Evolutionary conservation across 768 basidiomycete genomes (phyloP), one percentile per base, ranked within the genome.

Genomic region (Cystofilobasidium bisporidii): DNA sequence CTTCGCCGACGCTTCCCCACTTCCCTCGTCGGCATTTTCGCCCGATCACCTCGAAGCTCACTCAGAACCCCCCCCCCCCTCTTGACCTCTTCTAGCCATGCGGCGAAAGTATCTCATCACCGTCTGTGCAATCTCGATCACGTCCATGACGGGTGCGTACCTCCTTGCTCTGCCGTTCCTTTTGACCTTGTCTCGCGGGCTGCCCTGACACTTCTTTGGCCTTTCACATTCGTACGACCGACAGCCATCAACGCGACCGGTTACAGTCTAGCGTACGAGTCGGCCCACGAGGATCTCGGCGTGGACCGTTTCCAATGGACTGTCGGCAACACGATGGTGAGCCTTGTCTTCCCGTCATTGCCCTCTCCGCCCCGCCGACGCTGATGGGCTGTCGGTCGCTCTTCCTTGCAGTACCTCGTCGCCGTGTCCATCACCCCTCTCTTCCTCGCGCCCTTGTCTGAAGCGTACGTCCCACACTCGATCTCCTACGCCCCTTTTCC

Each of bases 391-490:
- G 14, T 72, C 61, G 57, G 28, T 71, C 20, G 28, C 71, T 32
- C 64, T 61, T 17, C 30, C 36, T 22, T 36, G 24, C 56, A 61
- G 20, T 64, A 69, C 18, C 65, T 76, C 55, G 32, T 75, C 15
- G 67, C 67, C 12, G 73, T 75, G 41, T 61, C 72, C 17, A 72
- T 75, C 40, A 72, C 74, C 3, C 76, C 76, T 17, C 64, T 76
- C 47, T 64, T 72, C 0, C 67, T 76, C 22, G 76, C 74, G 15
- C 74, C 74, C 8, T 45, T 73, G 0, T 71, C 70, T 22, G 74
- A 75, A 43, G 70, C 73, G 70, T 74, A 50, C 70, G 74, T 70
- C n/a, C 0, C 2, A 40, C 28, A 17, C 47, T 10, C n/a, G n/a
- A 33, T 17, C 33, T 36, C 11, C 65, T 40, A 36, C 56, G 18